Evolutionary conservation across 257 asterid species (phyloP).

Genomic region (Solanum commersonii): DNA sequence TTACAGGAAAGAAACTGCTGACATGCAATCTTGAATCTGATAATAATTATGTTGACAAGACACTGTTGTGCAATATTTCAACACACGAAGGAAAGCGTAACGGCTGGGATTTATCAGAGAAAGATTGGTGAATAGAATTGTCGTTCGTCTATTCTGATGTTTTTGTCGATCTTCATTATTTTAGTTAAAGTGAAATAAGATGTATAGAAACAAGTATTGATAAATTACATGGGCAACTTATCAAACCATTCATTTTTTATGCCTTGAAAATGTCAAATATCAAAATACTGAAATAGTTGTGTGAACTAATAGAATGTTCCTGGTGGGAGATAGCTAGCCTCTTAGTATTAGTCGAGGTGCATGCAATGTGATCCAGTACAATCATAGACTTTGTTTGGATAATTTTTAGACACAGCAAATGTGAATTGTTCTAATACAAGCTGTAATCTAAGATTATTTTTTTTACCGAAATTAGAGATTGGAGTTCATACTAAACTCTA

Average conservation of each 20-base stretch:
- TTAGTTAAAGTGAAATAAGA: background rate
- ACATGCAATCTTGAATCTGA: background rate
- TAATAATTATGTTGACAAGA: background rate
- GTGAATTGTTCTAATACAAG: background rate
- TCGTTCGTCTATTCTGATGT: background rate
- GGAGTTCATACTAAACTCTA: background rate
- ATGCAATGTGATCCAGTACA: background rate
- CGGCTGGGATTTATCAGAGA: background rate
- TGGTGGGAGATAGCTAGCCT: background rate
- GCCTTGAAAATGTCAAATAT: background rate
- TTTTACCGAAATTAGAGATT: too few species aligned
- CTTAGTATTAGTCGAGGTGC: background rate
- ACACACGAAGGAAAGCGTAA: background rate
- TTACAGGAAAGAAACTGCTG: conserved; percentile 24
- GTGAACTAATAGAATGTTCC: background rate
- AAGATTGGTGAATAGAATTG: background rate
- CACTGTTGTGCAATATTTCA: background rate
- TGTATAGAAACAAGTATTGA: background rate
- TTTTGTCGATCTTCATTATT: background rate
- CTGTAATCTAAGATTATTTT: too few species aligned
- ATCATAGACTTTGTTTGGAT: background rate
- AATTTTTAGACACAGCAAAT: background rate
- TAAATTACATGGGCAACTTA: background rate
- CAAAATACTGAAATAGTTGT: background rate
- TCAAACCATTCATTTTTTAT: background rate